phyloP scores from a whole-genome alignment of 768 basidiomycete genomes.

The Ramaria sp. region DNA sequence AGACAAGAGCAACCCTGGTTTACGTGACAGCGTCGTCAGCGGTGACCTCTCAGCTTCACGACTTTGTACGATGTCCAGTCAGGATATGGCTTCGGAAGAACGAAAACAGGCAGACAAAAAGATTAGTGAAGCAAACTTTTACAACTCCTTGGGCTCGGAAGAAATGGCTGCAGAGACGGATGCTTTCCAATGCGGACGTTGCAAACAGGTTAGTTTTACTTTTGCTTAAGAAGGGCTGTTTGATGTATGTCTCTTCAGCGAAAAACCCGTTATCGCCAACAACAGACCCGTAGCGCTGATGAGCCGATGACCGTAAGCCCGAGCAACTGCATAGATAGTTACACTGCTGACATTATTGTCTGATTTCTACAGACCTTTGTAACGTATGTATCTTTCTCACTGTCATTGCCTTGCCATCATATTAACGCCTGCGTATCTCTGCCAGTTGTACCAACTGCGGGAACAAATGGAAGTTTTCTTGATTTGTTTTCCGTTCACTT shows the following conservation, averaged over 20 bases:
- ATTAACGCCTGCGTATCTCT: background rate
- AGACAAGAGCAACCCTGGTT: conserved; percentile 82
- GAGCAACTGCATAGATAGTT: background rate
- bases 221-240: background rate
- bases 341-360: background rate
- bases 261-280: conserved; percentile 88
- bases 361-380: conserved; percentile 62
- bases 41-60: conserved; percentile 63
- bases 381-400: conserved; percentile 42
- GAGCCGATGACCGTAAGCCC: conserved; percentile 92
- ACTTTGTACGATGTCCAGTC: conserved; percentile 72
- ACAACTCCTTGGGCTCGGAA: conserved; percentile 82
- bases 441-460: conserved; percentile 56
- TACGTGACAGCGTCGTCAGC: conserved; percentile 77
- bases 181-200: conserved; percentile 92
- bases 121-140: conserved; percentile 77
- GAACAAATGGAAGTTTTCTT: conserved; percentile 62
- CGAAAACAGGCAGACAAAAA: conserved; percentile 74
- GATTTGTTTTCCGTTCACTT: conserved; percentile 10
- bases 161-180: conserved; percentile 92
- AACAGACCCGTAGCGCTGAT: conserved; percentile 95
- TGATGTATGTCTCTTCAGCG: conserved; percentile 29
- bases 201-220: conserved; percentile 62
- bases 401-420: conserved; percentile 2
- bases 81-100: conserved; percentile 94